A percentile compares a stretch with the other conserved stretches of the same genome.
Evolutionary conservation across 2,329 filamentous ascomycete genomes (phyloP).

Genomic region (Colletotrichum siamense): DNA sequence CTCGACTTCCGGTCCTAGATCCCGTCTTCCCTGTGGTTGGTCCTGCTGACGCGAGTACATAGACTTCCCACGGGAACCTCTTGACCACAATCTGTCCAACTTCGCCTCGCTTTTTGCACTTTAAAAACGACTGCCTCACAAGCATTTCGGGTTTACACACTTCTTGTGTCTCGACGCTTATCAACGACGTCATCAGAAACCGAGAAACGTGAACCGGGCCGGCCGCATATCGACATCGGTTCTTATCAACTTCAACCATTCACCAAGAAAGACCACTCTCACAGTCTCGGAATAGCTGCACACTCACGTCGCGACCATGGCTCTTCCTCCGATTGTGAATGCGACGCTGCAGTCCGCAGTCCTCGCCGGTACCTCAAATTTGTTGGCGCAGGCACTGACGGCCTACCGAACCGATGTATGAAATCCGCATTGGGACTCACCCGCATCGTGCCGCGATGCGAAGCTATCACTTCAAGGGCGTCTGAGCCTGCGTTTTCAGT

Average conservation of each 20-base stretch:
- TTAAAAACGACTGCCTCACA: not conserved
- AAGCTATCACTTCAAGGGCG: not conserved
- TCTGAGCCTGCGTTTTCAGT: not conserved
- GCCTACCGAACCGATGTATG: constrained; percentile 66
- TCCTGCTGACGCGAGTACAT: not conserved
- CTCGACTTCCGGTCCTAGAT: constrained; percentile 1
- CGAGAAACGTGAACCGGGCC: not conserved
- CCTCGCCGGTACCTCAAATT: constrained; percentile 71
- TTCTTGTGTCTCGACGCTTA: not conserved
- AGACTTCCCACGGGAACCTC: not conserved
- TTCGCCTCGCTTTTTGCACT: not conserved
- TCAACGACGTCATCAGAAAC: not conserved
- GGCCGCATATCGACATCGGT: not conserved
- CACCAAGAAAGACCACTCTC: not conserved
- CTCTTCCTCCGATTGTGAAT: constrained; percentile 57
- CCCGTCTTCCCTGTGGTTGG: not conserved
- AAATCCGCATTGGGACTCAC: not conserved
- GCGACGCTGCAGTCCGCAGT: constrained; percentile 70
- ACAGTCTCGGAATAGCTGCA: not conserved
- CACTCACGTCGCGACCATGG: constrained; percentile 28
- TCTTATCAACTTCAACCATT: not conserved
- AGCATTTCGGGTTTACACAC: not conserved
- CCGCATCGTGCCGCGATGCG: not conserved
- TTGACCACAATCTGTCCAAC: not conserved
- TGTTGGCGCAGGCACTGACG: constrained; percentile 74